These are phyloP conservation scores for Arthroderma sp. DNA, from an alignment of 2,329 filamentous ascomycete genomes.

Conservation along the genomic window DNA sequence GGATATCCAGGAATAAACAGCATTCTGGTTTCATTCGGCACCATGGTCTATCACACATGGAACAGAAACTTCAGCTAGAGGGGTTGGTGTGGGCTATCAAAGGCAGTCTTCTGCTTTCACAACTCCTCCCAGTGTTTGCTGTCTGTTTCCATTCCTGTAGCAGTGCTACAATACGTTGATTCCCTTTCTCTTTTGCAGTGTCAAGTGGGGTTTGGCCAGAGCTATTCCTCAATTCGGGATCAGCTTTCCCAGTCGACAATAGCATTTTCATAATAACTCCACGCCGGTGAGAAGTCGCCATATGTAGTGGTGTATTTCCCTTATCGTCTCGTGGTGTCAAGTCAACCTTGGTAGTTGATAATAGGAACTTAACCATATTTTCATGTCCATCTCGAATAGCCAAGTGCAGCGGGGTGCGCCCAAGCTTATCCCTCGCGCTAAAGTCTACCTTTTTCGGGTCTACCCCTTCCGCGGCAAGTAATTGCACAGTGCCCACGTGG, in stretches of 20 bases:
- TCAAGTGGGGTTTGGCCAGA: neutral
- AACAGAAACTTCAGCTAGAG: too few relatives aligned
- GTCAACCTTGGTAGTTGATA: neutral
- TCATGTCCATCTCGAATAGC: neutral
- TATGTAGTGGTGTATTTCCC: neutral
- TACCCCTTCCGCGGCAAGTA: neutral
- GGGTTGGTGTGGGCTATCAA: too few relatives aligned
- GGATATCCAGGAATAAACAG: too few relatives aligned
- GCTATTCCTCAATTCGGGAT: neutral
- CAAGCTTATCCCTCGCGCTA: neutral
- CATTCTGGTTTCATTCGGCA: too few relatives aligned
- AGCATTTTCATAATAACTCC: neutral
- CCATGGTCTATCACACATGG: too few relatives aligned
- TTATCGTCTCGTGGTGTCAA: conserved; percentile 3
- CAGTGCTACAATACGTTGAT: neutral
- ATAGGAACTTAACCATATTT: conserved; percentile 1
- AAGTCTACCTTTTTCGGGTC: neutral
- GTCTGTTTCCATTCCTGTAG: neutral
- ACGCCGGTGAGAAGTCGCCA: neutral
- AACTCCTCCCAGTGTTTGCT: too few relatives aligned
- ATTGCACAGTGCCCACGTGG: neutral
- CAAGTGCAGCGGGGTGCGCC: neutral
- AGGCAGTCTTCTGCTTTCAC: too few relatives aligned
- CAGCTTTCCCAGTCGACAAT: neutral
- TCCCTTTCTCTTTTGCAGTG: neutral